These are phyloP conservation scores for Paramicrosporidium saccamoebae DNA, from an alignment of 371 early-diverging fungal genomes.

Conservation along the genomic window DNA sequence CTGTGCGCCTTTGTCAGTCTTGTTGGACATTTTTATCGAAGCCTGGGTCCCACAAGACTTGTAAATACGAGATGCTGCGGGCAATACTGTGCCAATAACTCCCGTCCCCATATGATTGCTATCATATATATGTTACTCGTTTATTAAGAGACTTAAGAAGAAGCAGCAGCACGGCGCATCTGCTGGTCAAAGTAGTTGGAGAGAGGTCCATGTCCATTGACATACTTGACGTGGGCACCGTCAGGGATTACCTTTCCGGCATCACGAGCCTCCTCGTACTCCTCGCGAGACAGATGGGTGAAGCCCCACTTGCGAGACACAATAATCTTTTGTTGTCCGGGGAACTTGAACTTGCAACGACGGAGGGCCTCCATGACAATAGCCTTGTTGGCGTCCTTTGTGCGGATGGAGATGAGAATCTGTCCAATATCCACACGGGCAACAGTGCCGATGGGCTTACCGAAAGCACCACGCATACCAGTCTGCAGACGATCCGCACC, in stretches of 20 bases:
- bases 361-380: conserved; percentile 91
- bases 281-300: conserved; percentile 84
- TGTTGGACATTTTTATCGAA: conserved; percentile 13
- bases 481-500: conserved; percentile 99
- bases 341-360: conserved; percentile 98
- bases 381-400: conserved; percentile 82
- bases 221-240: conserved; percentile 91
- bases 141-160: conserved; percentile 1
- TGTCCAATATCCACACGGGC: conserved; percentile 99
- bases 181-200: conserved; percentile 25
- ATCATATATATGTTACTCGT: too few species aligned
- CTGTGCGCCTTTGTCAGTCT: conserved; percentile 23
- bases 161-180: conserved; percentile 2
- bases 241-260: conserved; percentile 59
- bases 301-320: conserved; percentile 99
- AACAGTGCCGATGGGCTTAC: conserved; percentile 95
- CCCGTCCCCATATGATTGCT: too few species aligned
- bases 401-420: conserved; percentile 88
- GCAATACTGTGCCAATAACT: too few species aligned
- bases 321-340: conserved; percentile 95
- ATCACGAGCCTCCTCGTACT: conserved; percentile 38
- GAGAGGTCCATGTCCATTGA: conserved; percentile 60
- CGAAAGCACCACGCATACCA: conserved; percentile 99
- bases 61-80: too few species aligned
- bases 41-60: background rate